Base-by-base conservation (phyloP, 345 rosid genomes). In the Eucalyptus dawsonii region DNA sequence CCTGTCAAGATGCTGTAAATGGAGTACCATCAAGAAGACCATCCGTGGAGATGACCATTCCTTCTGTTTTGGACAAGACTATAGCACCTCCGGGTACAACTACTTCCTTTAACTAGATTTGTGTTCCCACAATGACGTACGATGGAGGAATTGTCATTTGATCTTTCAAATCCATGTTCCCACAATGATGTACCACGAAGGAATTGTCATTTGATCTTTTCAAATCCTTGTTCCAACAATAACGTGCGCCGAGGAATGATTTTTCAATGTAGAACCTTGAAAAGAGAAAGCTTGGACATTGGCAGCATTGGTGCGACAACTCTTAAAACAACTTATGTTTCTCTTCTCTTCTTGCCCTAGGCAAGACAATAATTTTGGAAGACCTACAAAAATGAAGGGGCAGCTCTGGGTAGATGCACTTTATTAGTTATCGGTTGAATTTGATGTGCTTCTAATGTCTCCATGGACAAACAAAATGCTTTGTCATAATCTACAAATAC, bases 31-130 rank as follows among this genome's bases (percentile, higher is more conserved):
- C 98, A 6, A 90, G 90, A 90, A 89, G 86, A 91, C 99, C 99
- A 86, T 92, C 95, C 89, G 92, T 97, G 53, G 99, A 97, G 91
- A 96, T 97, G 98, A 95, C 97, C 87, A 95, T 97, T 89, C 98
- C 40, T 40, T 40, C 99, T 67, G 91, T 91, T 34, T 86, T 95
- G 87, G 99, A 97, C 93, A 92, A 91, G 67, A 97, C 98, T 58
- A 96, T 97, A 88, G 95, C 97, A 85, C 98, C 98, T 65, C 95
- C 94, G 50, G 98, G 99, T 92, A 93, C 88, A 56, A 54, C 17
- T 17, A 42, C 47, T 47, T 16, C n/a, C n/a, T n/a, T n/a, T n/a
- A 49, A 49, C 21, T 29, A 21, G n/a, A 3, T 25, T 29, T 49
- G 56, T 80, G 31, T 53, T 50, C 80, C 31, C 50, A 9, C 42